phyloP scores from a whole-genome alignment of 2,329 filamentous ascomycete species.

The Neonectria punicea region DNA sequence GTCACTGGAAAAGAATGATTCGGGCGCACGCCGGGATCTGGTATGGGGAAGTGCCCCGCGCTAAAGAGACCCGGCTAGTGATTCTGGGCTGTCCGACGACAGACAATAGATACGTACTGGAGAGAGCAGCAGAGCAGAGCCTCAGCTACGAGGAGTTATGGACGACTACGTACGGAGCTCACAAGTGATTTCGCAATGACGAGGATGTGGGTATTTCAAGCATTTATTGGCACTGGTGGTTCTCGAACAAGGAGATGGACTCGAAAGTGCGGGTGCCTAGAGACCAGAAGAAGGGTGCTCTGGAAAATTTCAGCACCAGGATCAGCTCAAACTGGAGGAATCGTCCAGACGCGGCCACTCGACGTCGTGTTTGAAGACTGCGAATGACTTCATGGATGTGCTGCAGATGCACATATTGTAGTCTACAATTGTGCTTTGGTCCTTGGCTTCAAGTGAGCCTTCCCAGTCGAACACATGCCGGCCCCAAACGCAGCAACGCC shows the following conservation, averaged over 20 bases:
- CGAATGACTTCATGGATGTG: too few species aligned
- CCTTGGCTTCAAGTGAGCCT: too few species aligned
- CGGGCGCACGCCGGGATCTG: constrained; percentile 32
- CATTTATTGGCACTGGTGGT: not conserved
- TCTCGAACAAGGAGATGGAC: not conserved
- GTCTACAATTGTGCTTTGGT: too few species aligned
- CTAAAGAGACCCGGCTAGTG: constrained; percentile 37
- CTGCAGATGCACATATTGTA: too few species aligned
- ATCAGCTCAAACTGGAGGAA: not conserved
- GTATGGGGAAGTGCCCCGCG: constrained; percentile 48
- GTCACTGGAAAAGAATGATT: constrained; percentile 48
- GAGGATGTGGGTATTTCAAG: not conserved
- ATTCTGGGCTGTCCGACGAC: constrained; percentile 11
- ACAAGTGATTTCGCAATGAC: not conserved
- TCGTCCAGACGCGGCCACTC: too few species aligned
- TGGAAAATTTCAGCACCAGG: not conserved
- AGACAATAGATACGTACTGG: not conserved
- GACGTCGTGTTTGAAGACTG: too few species aligned
- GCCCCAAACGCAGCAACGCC: too few species aligned
- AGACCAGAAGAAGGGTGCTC: not conserved
- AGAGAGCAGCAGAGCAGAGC: constrained; percentile 19
- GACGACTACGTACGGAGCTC: not conserved
- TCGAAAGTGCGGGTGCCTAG: not conserved
- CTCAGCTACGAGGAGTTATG: constrained; percentile 7
- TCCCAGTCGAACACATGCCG: too few species aligned